phyloP scores from a whole-genome alignment of 495 filamentous ascomycete species.

The Neurospora sp. region DNA sequence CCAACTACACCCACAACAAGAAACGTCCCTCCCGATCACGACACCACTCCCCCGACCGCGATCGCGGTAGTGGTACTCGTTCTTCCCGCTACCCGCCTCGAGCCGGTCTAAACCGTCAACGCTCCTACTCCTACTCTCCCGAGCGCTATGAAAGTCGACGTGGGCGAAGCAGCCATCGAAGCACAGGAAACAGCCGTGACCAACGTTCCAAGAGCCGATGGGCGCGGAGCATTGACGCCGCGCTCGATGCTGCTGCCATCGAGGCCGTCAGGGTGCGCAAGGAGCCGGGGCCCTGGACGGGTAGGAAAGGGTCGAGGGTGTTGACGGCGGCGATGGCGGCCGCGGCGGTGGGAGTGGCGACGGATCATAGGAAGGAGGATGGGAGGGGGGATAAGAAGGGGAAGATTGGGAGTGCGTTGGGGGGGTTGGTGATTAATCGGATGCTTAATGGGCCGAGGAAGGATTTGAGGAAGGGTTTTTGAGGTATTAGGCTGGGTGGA shows the following conservation, averaged over 20 bases:
- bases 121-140: neutral
- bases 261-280: slow-evolving; percentile 34
- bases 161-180: neutral
- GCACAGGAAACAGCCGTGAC: neutral
- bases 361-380: slow-evolving; percentile 7
- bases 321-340: slow-evolving; percentile 37
- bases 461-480: slow-evolving; percentile 14
- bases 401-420: slow-evolving; percentile 10
- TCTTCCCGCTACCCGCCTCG: slow-evolving; percentile 1
- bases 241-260: slow-evolving; percentile 29
- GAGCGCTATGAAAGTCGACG: neutral
- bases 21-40: neutral
- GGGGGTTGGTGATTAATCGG: slow-evolving; percentile 20
- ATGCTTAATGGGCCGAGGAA: slow-evolving; percentile 19
- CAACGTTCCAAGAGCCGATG: slow-evolving; percentile 1
- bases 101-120: slow-evolving; percentile 1
- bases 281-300: slow-evolving; percentile 31
- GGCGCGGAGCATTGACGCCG: slow-evolving; percentile 15
- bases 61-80: neutral
- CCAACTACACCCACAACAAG: neutral
- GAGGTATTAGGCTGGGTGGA: neutral
- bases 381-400: slow-evolving; percentile 7
- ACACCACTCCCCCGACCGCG: neutral
- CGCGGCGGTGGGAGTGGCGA: slow-evolving; percentile 27
- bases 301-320: slow-evolving; percentile 27